These are phyloP conservation scores for Cytospora leucostoma DNA, from an alignment of 2,329 filamentous ascomycete species.

Conservation along the genomic window DNA sequence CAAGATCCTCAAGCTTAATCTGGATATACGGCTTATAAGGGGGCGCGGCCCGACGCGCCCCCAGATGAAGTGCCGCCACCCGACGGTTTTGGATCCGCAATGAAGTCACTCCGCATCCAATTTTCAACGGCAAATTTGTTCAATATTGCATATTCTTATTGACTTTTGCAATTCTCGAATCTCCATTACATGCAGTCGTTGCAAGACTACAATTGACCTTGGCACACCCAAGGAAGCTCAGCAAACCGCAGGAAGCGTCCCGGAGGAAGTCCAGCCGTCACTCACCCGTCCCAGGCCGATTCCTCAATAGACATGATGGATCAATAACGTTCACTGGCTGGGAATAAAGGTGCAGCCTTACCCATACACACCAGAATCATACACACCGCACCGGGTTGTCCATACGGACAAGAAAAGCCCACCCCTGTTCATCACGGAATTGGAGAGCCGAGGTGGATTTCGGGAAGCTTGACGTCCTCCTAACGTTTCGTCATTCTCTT, in stretches of 20 bases:
- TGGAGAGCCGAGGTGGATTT: conserved; percentile 13
- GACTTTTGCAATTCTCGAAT: neutral
- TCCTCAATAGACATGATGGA: neutral
- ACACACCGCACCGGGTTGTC: neutral
- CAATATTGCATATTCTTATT: conserved; percentile 5
- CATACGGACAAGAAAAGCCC: neutral
- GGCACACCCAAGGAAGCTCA: neutral
- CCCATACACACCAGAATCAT: neutral
- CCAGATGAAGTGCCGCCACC: conserved; percentile 13
- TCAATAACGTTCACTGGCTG: neutral
- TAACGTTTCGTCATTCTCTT: conserved; percentile 51
- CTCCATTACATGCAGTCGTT: neutral
- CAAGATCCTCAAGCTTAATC: neutral
- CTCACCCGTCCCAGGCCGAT: neutral
- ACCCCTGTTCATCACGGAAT: neutral
- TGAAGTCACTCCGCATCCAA: conserved; percentile 6
- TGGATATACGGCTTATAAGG: neutral
- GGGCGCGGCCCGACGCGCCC: conserved; percentile 17
- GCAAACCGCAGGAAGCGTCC: neutral
- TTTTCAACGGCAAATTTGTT: neutral
- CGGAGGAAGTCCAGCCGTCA: neutral
- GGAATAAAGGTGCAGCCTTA: neutral
- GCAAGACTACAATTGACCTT: neutral
- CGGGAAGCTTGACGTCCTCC: conserved; percentile 33
- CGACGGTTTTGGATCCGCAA: conserved; percentile 19